Evolutionary conservation across 768 basidiomycete genomes (phyloP).

Genomic region (Lentinula raphanica): DNA sequence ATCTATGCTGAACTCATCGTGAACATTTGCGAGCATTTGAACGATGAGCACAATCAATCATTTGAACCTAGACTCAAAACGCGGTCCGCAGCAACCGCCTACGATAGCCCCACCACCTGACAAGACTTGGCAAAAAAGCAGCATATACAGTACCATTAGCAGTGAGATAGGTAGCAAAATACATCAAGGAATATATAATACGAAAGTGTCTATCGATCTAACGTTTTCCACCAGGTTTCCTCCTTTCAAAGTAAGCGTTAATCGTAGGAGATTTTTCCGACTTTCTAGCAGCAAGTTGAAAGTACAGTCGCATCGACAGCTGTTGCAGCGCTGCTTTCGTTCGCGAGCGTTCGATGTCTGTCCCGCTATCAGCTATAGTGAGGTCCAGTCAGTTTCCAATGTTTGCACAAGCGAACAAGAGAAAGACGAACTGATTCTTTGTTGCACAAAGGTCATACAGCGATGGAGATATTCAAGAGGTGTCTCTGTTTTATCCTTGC

Average conservation of each 20-base stretch:
- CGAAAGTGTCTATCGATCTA: not conserved
- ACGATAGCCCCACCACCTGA: too few species aligned
- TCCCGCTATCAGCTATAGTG: conserved; percentile 39
- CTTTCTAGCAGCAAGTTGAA: conserved; percentile 39
- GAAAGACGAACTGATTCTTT: conserved; percentile 51
- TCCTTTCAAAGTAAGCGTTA: not conserved
- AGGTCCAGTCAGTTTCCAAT: not conserved
- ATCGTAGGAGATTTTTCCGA: not conserved
- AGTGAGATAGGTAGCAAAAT: too few species aligned
- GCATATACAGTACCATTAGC: not conserved
- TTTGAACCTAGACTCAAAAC: not conserved
- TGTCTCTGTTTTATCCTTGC: conserved; percentile 16
- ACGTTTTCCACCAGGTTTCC: not conserved
- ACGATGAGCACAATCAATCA: not conserved
- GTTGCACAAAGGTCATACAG: conserved; percentile 49
- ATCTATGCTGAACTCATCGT: conserved; percentile 2
- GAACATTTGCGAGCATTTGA: conserved; percentile 1
- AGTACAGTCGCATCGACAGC: conserved; percentile 56
- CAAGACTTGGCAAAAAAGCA: too few species aligned
- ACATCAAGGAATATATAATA: not conserved
- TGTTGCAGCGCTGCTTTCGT: conserved; percentile 66
- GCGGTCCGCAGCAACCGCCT: not conserved
- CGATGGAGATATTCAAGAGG: conserved; percentile 45
- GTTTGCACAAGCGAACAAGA: not conserved
- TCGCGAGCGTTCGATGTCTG: conserved; percentile 70